A percentile compares a stretch with the other conserved stretches of the same genome.
Conservation (phyloP, 208 protist species). For the Wallacemonas sp. region DNA sequence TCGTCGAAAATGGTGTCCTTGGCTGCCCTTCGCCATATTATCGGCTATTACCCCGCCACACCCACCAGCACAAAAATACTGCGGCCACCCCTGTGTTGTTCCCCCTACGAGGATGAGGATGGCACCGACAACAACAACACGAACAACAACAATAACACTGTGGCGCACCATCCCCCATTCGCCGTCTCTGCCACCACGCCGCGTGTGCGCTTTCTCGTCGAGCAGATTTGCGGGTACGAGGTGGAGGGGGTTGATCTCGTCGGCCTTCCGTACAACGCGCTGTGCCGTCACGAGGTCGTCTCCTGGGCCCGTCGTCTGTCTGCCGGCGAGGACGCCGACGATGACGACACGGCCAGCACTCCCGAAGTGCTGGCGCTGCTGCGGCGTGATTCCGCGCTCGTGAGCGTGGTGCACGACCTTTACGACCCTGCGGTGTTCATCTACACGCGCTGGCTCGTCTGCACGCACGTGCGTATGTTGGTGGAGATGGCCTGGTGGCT, state of each 20-base stretch:
- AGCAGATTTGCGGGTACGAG: not conserved
- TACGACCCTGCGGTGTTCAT: not conserved
- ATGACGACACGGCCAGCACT: not conserved
- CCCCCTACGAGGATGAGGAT: not conserved
- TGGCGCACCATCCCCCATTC: not conserved
- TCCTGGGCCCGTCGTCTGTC: not conserved
- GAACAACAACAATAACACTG: not conserved
- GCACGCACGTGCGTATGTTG: not conserved
- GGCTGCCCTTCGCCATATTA: not conserved
- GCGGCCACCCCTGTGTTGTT: not conserved
- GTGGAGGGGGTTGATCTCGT: not conserved
- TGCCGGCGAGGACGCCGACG: not conserved
- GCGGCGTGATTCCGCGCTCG: not conserved
- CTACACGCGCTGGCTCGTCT: conserved; percentile 1
- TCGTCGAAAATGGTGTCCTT: not conserved
- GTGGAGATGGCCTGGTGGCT: conserved; percentile 14
- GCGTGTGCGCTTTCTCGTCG: not conserved
- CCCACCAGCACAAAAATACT: not conserved
- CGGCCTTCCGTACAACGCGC: not conserved
- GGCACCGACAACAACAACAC: not conserved
- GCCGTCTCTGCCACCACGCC: not conserved
- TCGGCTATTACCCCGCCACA: not conserved
- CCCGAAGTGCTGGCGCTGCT: not conserved
- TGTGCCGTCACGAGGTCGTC: not conserved
- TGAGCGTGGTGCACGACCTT: not conserved